phyloP scores from a whole-genome alignment of 768 basidiomycete genomes.

The Termitomyces sp. region DNA sequence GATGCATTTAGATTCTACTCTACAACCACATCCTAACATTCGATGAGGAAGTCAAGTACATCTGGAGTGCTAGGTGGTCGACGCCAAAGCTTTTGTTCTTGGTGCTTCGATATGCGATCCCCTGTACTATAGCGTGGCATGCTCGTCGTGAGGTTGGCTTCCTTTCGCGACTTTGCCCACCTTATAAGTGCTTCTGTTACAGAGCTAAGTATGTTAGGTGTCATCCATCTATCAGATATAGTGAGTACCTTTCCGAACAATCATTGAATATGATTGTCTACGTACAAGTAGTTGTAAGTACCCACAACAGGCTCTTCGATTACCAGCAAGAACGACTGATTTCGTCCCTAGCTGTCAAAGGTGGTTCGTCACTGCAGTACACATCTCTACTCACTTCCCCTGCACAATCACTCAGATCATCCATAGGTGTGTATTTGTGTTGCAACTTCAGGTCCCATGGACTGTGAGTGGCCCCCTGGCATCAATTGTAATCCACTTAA shows the following conservation, averaged over 20 bases:
- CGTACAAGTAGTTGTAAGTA: constrained; percentile 11
- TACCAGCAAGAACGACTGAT: neutral
- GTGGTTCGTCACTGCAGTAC: constrained; percentile 15
- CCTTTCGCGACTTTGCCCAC: neutral
- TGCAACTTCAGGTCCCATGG: constrained; percentile 27
- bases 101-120: constrained; percentile 32
- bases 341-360: constrained; percentile 4
- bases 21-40: constrained; percentile 39
- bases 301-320: neutral
- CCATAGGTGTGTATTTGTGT: constrained; percentile 27
- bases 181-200: neutral
- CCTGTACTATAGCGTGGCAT: constrained; percentile 19
- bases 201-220: constrained; percentile 3
- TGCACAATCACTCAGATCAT: neutral
- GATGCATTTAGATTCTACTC: constrained; percentile 23
- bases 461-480: constrained; percentile 20
- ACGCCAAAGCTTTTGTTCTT: constrained; percentile 34
- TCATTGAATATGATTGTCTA: neutral
- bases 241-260: neutral
- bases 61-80: constrained; percentile 33
- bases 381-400: too few species aligned
- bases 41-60: constrained; percentile 31
- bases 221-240: neutral
- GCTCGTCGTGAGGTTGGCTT: constrained; percentile 1
- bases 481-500: neutral